phyloP scores from a whole-genome alignment of 257 asterid species.

The Avicennia marina region DNA sequence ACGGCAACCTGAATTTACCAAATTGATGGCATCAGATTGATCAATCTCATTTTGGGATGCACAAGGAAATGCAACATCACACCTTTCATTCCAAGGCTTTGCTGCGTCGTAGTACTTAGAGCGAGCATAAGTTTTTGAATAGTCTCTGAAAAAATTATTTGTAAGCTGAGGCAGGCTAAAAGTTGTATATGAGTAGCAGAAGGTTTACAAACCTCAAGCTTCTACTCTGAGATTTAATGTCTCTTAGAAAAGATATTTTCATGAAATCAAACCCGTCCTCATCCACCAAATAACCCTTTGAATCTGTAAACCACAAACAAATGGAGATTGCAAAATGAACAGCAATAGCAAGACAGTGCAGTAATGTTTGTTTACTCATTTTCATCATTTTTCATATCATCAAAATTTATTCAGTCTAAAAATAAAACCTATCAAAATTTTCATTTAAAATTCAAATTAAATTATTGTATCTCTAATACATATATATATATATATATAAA shows the following conservation, averaged over 20 bases:
- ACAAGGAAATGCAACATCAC: slow-evolving; percentile 94
- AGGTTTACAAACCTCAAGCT: slow-evolving; percentile 66
- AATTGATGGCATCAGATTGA: slow-evolving; percentile 81
- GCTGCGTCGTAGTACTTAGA: slow-evolving; percentile 88
- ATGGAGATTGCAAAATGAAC: slow-evolving; percentile 19
- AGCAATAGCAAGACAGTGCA: not conserved
- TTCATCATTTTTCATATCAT: no score
- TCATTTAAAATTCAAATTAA: no score
- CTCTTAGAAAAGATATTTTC: slow-evolving; percentile 85
- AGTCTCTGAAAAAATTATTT: slow-evolving; percentile 61
- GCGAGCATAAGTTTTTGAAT: slow-evolving; percentile 94
- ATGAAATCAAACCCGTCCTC: slow-evolving; percentile 96
- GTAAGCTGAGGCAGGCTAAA: slow-evolving; percentile 25
- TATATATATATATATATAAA: no score
- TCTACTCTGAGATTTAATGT: slow-evolving; percentile 86
- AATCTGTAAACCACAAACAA: slow-evolving; percentile 55
- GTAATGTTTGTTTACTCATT: no score
- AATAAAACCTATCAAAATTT: no score
- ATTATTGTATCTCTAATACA: no score
- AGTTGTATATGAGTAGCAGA: not conserved
- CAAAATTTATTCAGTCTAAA: no score
- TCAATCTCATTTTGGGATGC: slow-evolving; percentile 93
- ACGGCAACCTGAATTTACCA: slow-evolving; percentile 85
- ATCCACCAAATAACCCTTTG: slow-evolving; percentile 93
- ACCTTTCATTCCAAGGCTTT: slow-evolving; percentile 96